Conservation (phyloP, 495 filamentous ascomycete genomes). For the Xylaria curta region DNA sequence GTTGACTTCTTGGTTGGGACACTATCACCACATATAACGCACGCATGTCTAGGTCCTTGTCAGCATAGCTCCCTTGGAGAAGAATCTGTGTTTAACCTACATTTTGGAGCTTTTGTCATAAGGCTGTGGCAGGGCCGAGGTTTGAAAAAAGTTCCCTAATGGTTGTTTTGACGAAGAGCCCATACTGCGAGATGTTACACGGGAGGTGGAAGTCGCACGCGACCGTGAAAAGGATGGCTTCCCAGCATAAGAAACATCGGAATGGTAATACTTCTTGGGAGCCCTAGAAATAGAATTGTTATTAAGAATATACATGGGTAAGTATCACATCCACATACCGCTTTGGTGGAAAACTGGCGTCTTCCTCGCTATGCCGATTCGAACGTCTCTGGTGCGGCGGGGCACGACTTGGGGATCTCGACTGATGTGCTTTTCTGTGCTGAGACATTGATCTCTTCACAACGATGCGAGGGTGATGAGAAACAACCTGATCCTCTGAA, state of each 20-base stretch:
- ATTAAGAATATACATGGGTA: background rate
- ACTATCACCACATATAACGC: constrained; percentile 71
- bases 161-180: constrained; percentile 48
- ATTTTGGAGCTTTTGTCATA: constrained; percentile 41
- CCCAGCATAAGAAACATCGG: constrained; percentile 39
- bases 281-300: constrained; percentile 18
- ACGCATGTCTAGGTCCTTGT: constrained; percentile 61
- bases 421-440: constrained; percentile 28
- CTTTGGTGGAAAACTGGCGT: constrained; percentile 43
- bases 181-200: constrained; percentile 48
- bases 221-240: constrained; percentile 42
- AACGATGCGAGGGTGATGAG: constrained; percentile 32
- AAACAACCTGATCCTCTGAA: constrained; percentile 37
- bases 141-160: constrained; percentile 42
- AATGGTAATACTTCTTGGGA: constrained; percentile 47
- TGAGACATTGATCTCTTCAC: constrained; percentile 35
- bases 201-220: constrained; percentile 44
- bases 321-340: constrained; percentile 39
- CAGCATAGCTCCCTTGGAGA: constrained; percentile 23
- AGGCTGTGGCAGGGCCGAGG: constrained; percentile 35
- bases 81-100: constrained; percentile 36
- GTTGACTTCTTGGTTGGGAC: constrained; percentile 64
- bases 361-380: constrained; percentile 41
- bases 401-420: constrained; percentile 36
- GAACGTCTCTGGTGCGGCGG: constrained; percentile 25